Conservation (phyloP, 352 stramenopile genomes). For the Phytophthora sp. region DNA sequence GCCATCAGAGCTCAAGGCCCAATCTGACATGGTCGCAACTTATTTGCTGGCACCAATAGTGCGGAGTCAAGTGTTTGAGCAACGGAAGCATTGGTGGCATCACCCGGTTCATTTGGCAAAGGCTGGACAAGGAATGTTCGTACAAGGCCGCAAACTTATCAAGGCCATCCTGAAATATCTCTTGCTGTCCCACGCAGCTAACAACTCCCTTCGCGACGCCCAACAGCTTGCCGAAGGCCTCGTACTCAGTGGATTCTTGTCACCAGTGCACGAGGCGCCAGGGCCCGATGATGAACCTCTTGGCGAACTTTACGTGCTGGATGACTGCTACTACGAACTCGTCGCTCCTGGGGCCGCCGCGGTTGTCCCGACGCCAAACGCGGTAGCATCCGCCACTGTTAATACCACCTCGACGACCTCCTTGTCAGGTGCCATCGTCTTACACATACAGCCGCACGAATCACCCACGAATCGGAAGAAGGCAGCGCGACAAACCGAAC, state of each 20-base stretch:
- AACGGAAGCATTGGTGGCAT: conserved; percentile 41
- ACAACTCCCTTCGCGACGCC: conserved; percentile 31
- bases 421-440: conserved; percentile 17
- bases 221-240: conserved; percentile 45
- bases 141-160: conserved; percentile 50
- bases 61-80: conserved; percentile 32
- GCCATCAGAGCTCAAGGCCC: conserved; percentile 36
- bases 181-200: conserved; percentile 36
- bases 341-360: conserved; percentile 42
- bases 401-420: conserved; percentile 17
- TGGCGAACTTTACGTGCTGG: conserved; percentile 38
- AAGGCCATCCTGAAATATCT: conserved; percentile 36
- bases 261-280: conserved; percentile 29
- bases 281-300: conserved; percentile 27
- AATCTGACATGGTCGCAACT: conserved; percentile 41
- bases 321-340: conserved; percentile 55
- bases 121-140: conserved; percentile 34
- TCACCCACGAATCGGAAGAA: conserved; percentile 8
- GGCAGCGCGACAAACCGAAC: not conserved
- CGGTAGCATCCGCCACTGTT: conserved; percentile 19
- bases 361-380: conserved; percentile 15
- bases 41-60: conserved; percentile 43
- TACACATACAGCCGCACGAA: conserved; percentile 13
- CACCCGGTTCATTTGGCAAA: conserved; percentile 33
- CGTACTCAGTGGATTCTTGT: conserved; percentile 43